Percentiles rank a stretch among this genome's conserved stretches.
These are phyloP conservation scores for Boletus rufocinnamomeus DNA, from an alignment of 768 basidiomycete genomes.

Conservation along the genomic window DNA sequence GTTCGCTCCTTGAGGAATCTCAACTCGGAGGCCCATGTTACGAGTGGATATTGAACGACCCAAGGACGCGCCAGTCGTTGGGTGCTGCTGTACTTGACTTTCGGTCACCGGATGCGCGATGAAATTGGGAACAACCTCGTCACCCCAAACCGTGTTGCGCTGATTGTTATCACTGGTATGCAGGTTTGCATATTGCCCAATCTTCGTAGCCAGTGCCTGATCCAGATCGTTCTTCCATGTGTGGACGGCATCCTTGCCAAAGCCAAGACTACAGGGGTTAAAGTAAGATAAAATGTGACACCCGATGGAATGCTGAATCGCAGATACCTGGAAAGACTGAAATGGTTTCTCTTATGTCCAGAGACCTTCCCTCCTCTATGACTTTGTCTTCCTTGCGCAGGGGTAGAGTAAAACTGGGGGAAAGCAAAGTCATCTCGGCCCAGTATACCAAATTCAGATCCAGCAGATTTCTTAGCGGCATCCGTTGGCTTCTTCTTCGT, in stretches of 20 bases:
- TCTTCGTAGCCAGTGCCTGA: slow-evolving; percentile 46
- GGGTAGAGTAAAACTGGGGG: slow-evolving; percentile 62
- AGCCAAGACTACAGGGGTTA: slow-evolving; percentile 49
- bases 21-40: slow-evolving; percentile 48
- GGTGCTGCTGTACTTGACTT: slow-evolving; percentile 39
- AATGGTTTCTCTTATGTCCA: slow-evolving; percentile 60
- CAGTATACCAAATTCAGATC: slow-evolving; percentile 33
- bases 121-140: slow-evolving; percentile 40
- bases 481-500: slow-evolving; percentile 39
- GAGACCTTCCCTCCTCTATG: slow-evolving; percentile 46
- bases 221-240: slow-evolving; percentile 60
- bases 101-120: slow-evolving; percentile 33
- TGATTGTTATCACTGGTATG: slow-evolving; percentile 44
- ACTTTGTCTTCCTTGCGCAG: slow-evolving; percentile 42
- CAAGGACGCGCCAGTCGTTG: slow-evolving; percentile 23
- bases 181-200: slow-evolving; percentile 41
- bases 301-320: neutral
- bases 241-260: slow-evolving; percentile 60
- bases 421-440: slow-evolving; percentile 49
- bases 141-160: slow-evolving; percentile 52
- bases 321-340: slow-evolving; percentile 61
- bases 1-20: slow-evolving; percentile 51
- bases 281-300: neutral
- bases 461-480: slow-evolving; percentile 2
- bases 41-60: slow-evolving; percentile 45